Base-by-base conservation (phyloP, 176 grass and related monocot genomes). In the Metroxylon sagu region DNA sequence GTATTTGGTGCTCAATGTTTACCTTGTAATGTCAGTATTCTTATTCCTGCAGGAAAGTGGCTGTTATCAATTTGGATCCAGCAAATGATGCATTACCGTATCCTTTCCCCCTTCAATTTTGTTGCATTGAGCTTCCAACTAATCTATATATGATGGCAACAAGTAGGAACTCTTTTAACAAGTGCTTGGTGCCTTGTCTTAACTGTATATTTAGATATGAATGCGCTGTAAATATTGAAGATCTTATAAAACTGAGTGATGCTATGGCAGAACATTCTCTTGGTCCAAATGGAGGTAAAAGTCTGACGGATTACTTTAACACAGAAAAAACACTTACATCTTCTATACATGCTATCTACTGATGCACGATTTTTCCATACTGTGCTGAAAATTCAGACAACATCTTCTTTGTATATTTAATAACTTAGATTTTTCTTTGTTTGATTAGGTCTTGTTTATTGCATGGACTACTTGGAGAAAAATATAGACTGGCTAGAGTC, bases 391-490 rank as follows among this genome's bases (percentile, higher is more conserved):
- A 43, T 14, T 6, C 12, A 43, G 35, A 12, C 3, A 43, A 43
- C 10, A 3, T 43, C 6, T 10, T 43, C 35, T 6, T 43, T 43
- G 3, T 43, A 43, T 43, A 12, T 43, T 43, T 43, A 43, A 43
- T 2, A 10, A 10, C 21, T 23, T 23, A 23, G 0, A 55, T 18
- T 61, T 76, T 19, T 17, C 54, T 54, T 8, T 56, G 14, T 84
- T 56, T 83, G 26, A 43, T 16, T 65, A 97, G 93, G 83, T 56
- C 87, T 97, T 67, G 66, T 92, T 59, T 92, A 97, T 78, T 97
- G 93, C 70, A 92, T 97, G 93, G 93, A 97, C 70, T 97, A 85
- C 75, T 64, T 97, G 87, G 87, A 97, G 67, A 91, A 85, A 76
- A 97, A 97, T 62, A 88, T 88, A 48, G 93, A 97, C 26, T 92